These are phyloP conservation scores for Puccinellia tenuiflora DNA, from an alignment of 176 grass and related monocot genomes.

Conservation along the genomic window DNA sequence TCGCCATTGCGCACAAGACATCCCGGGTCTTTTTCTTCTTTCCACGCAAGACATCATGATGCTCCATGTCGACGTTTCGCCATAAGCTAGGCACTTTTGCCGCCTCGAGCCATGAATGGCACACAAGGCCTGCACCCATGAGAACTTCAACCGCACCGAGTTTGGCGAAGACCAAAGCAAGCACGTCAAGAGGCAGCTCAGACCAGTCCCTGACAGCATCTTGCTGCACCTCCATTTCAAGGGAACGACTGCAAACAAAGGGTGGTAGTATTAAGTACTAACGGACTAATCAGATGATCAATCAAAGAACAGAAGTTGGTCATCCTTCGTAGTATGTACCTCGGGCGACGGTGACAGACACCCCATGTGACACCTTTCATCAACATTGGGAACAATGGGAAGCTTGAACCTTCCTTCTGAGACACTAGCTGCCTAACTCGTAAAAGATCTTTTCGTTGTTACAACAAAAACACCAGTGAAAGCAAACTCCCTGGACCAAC, in stretches of 20 bases:
- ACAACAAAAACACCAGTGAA: background rate
- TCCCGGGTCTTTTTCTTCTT: background rate
- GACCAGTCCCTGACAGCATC: background rate
- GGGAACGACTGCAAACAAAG: background rate
- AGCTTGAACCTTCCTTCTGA: background rate
- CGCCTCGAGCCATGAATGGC: background rate
- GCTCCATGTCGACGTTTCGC: constrained; percentile 2
- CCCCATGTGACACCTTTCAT: background rate
- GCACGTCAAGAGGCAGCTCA: background rate
- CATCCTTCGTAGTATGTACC: background rate
- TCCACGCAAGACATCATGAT: background rate
- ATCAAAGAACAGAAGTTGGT: background rate
- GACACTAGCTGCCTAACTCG: background rate
- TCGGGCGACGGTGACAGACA: background rate
- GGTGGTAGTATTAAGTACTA: background rate
- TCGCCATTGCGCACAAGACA: background rate
- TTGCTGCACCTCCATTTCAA: background rate
- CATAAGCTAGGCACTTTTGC: background rate
- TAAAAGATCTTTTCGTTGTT: background rate
- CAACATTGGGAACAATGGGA: background rate
- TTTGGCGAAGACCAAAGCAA: background rate
- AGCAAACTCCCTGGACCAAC: background rate
- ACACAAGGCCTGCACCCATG: constrained; percentile 13
- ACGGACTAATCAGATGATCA: background rate
- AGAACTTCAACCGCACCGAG: background rate